Conservation (phyloP, 2,329 filamentous ascomycete genomes). For the Colletotrichum karsti region DNA sequence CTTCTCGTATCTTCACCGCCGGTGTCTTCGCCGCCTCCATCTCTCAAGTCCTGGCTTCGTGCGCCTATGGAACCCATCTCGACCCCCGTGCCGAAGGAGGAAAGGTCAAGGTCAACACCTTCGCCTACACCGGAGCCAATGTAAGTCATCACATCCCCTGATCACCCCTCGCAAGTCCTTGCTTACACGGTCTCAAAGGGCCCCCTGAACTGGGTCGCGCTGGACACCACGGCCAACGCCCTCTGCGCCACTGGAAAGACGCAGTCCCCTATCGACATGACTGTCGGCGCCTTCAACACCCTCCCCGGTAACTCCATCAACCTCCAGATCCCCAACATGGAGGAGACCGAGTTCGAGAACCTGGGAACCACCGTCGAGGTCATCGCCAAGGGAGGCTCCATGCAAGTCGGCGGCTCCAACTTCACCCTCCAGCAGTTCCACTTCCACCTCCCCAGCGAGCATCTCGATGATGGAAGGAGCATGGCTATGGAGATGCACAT, state of each 20-base stretch:
- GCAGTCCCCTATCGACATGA: slow-evolving; percentile 59
- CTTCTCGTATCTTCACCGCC: slow-evolving; percentile 23
- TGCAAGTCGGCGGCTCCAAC: slow-evolving; percentile 41
- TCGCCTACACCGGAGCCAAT: slow-evolving; percentile 45
- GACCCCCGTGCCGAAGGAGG: slow-evolving; percentile 39
- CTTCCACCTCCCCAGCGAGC: slow-evolving; percentile 59
- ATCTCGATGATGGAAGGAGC: slow-evolving; percentile 52
- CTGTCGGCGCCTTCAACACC: slow-evolving; percentile 27
- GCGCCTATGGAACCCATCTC: slow-evolving; percentile 48
- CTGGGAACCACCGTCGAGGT: slow-evolving; percentile 66
- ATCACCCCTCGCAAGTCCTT: neutral
- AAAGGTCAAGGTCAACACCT: slow-evolving; percentile 42
- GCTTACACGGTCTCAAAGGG: slow-evolving; percentile 37
- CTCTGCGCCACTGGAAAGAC: slow-evolving; percentile 51
- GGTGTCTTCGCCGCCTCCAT: slow-evolving; percentile 21
- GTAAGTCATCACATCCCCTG: slow-evolving; percentile 33
- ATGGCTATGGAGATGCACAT: slow-evolving; percentile 67
- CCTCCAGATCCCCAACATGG: slow-evolving; percentile 44
- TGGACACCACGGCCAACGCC: slow-evolving; percentile 46
- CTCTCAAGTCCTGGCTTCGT: slow-evolving; percentile 40
- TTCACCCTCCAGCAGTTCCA: slow-evolving; percentile 57
- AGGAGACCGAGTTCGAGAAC: slow-evolving; percentile 62
- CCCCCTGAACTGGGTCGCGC: slow-evolving; percentile 56
- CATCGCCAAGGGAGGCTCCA: slow-evolving; percentile 52
- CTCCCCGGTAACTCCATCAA: slow-evolving; percentile 34